Base-by-base conservation (phyloP, 2,329 filamentous ascomycete species). In the Scedosporium apiospermum region DNA sequence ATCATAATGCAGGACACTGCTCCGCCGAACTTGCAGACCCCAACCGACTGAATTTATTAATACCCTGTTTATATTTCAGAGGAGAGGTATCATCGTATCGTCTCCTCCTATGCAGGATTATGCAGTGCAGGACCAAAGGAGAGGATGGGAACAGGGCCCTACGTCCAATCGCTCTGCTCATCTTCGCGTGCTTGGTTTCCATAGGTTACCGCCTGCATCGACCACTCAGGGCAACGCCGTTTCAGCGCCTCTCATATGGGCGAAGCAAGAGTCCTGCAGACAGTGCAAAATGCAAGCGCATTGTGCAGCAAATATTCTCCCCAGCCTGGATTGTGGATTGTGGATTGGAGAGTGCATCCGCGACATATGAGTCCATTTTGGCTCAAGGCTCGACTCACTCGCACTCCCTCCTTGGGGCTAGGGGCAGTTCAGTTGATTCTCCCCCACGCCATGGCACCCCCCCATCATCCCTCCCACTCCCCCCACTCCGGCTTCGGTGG, bases 161-260 rank as follows among this genome's bases (percentile, higher is more conserved):
- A 14, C 23, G 53, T 53, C 60, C 60, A 62, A 62, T 62, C 60
- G 49, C 51, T 41, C 60, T 57, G 26, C 60, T 34, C 51, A 57
- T 27, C 57, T 62, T 53, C 38, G 26, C n/a, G 60, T 57, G 51
- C 60, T 53, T 51, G 30, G 53, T 55, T 62, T 55, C 34, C 21
- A 62, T 62, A 58, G 60, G 60, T 23, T 23, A 38, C 34, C 21
- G 34, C 34, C 38, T 42, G 34, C 23, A 62, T 57, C 51, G 38
- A 49, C 30, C 30, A 41, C 38, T 34, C 30, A 58, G n/a, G 21
- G 53, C 21, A 26, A 55, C 30, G 27, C 18, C 51, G 21, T 44
- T 21, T 57, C 57, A 62, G 60, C 60, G 60, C 60, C 49, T 51
- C 23, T 38, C 10, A 38, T 26, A 27, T 16, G 23, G 49, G 49